phyloP scores from a whole-genome alignment of 192 early-diverging fungal species.

The Phlyctochytrium arcticum region DNA sequence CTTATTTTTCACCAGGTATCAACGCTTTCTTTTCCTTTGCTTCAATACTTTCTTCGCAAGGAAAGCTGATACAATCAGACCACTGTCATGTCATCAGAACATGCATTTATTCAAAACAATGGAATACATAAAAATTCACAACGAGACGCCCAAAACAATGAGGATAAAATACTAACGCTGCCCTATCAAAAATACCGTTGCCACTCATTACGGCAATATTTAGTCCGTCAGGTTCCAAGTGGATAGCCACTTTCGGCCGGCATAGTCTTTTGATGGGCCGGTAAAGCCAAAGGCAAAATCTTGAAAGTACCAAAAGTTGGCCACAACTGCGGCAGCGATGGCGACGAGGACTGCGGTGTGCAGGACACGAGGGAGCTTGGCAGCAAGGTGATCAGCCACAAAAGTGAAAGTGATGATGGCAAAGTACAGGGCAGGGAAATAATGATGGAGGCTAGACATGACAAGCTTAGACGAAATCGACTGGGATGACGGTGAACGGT shows the following conservation, averaged over 20 bases:
- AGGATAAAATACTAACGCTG: no score
- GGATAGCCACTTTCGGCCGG: constrained; percentile 10
- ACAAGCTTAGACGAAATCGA: not conserved
- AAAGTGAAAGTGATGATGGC: constrained; percentile 74
- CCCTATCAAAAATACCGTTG: no score
- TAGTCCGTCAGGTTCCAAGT: constrained; percentile 31
- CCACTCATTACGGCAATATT: no score
- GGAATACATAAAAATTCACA: no score
- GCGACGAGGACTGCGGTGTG: constrained; percentile 26
- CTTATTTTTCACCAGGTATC: no score
- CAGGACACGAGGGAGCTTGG: constrained; percentile 37
- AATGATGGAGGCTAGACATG: constrained; percentile 74
- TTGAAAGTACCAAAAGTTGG: constrained; percentile 18
- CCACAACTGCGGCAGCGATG: not conserved
- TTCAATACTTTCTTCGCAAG: no score
- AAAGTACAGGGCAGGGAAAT: constrained; percentile 95
- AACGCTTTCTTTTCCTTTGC: no score
- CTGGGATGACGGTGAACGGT: not conserved
- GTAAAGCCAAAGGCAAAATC: constrained; percentile 26
- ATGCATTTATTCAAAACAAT: no score
- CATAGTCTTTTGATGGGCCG: constrained; percentile 8
- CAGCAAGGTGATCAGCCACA: constrained; percentile 66
- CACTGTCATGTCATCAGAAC: no score
- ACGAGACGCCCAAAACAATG: no score
- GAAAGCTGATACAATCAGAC: no score